phyloP scores from a whole-genome alignment of 305 asterid genomes.

The Fraxinus velutina region DNA sequence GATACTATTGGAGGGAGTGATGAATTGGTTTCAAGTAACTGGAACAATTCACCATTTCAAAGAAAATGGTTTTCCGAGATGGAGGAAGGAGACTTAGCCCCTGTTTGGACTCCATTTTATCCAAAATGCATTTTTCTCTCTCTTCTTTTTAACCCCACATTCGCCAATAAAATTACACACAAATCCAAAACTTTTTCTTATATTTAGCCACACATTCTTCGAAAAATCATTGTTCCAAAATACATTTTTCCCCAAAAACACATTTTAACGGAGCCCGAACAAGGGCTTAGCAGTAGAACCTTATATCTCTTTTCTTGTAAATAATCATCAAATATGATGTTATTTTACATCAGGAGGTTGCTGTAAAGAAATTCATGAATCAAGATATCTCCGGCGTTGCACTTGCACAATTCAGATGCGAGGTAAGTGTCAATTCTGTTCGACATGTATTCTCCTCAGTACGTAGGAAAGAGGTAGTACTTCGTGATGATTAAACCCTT shows the following conservation, averaged over 20 bases:
- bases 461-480: slow-evolving; percentile 1
- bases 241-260: neutral
- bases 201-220: neutral
- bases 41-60: neutral
- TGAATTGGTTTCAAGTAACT: neutral
- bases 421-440: slow-evolving; percentile 45
- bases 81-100: neutral
- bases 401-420: slow-evolving; percentile 80
- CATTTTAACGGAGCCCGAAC: neutral
- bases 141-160: neutral
- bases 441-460: neutral
- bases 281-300: neutral
- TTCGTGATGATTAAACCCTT: slow-evolving; percentile 7
- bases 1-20: neutral
- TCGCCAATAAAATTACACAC: neutral
- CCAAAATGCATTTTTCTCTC: neutral
- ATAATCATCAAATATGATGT: neutral
- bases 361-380: slow-evolving; percentile 92
- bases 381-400: slow-evolving; percentile 97
- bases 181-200: neutral
- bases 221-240: neutral
- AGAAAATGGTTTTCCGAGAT: neutral
- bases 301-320: neutral
- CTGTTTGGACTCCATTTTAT: neutral
- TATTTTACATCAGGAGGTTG: slow-evolving; percentile 75